phyloP scores from a whole-genome alignment of 1,139 yeast species.

The Dujonia santamariae region DNA sequence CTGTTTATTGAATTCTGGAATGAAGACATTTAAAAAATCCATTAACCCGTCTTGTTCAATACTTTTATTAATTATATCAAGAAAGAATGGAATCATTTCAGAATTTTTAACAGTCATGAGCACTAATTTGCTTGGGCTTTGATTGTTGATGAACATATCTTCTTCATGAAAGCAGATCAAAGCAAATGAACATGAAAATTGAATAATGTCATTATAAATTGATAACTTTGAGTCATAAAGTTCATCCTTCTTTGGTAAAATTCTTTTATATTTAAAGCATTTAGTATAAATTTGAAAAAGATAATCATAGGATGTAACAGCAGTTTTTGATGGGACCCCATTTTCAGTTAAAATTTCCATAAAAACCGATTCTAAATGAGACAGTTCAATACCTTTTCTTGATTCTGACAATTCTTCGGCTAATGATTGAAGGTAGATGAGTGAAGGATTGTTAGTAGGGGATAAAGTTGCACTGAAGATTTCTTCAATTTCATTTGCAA shows the following conservation, averaged over 20 bases:
- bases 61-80: slow-evolving; percentile 56
- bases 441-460: slow-evolving; percentile 9
- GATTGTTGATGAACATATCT: slow-evolving; percentile 55
- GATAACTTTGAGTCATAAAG: slow-evolving; percentile 33
- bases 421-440: slow-evolving; percentile 34
- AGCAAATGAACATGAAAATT: slow-evolving; percentile 64
- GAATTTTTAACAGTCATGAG: slow-evolving; percentile 19
- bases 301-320: slow-evolving; percentile 23
- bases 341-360: slow-evolving; percentile 54
- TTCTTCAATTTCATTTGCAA: slow-evolving; percentile 28
- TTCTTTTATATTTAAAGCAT: slow-evolving; percentile 35
- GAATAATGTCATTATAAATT: slow-evolving; percentile 47
- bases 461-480: slow-evolving; percentile 38
- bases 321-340: slow-evolving; percentile 38
- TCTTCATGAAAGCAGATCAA: slow-evolving; percentile 67
- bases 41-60: slow-evolving; percentile 62
- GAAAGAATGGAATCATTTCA: slow-evolving; percentile 51
- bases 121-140: slow-evolving; percentile 11
- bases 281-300: slow-evolving; percentile 42
- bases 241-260: slow-evolving; percentile 40
- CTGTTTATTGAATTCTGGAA: slow-evolving; percentile 43
- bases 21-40: slow-evolving; percentile 56
- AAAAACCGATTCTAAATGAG: slow-evolving; percentile 41
- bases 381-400: slow-evolving; percentile 13
- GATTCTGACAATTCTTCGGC: slow-evolving; percentile 25